Evolutionary conservation across 495 filamentous ascomycete genomes (phyloP), one percentile per base, ranked within the genome.

Genomic region (Saxispiralis lemnorum): DNA sequence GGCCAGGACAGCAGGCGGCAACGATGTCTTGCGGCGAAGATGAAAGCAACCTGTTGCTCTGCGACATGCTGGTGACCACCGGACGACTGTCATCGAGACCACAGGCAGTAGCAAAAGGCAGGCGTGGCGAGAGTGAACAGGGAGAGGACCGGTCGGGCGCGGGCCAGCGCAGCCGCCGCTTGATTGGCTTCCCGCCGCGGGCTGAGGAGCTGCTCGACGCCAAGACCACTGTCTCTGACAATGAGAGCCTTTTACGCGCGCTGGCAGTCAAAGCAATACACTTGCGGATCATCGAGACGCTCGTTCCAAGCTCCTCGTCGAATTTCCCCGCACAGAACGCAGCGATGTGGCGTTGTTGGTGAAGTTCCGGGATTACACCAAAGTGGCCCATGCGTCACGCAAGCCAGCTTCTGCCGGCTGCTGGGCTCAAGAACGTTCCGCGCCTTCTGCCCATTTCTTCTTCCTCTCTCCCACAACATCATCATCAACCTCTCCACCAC

Each of bases 401-500:
- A 28, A 28, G 24, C 24, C 24, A 28, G 15, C 15, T 24, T 12
- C 18, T 4, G 18, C 19, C 39, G 13, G 20, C 39, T 31, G 11
- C 9, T n/a, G 28, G 18, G 15, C 31, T 43, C 17, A 31, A 9
- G 14, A 11, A 34, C 40, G 21, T 35, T 36, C 11, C 42, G 20
- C 32, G 42, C 34, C 42, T 35, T 6, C 42, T 44, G 38, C 34
- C 19, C 12, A 35, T 11, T 13, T 40, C 33, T 35, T 49, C 47
- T 18, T 14, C 31, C 47, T 49, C 31, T 20, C 30, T 31, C 13
- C 14, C 28, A 39, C 43, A 51, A 16, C 48, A 43, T 18, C 48
- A 46, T 40, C 42, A 41, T 45, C 47, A 40, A 34, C 16, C 31
- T 38, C 46, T 39, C 38, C 12, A 51, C 43, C 32, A 46, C 47